Conservation (phyloP, 2,329 filamentous ascomycete species). For the Cladophialophora exuberans region DNA sequence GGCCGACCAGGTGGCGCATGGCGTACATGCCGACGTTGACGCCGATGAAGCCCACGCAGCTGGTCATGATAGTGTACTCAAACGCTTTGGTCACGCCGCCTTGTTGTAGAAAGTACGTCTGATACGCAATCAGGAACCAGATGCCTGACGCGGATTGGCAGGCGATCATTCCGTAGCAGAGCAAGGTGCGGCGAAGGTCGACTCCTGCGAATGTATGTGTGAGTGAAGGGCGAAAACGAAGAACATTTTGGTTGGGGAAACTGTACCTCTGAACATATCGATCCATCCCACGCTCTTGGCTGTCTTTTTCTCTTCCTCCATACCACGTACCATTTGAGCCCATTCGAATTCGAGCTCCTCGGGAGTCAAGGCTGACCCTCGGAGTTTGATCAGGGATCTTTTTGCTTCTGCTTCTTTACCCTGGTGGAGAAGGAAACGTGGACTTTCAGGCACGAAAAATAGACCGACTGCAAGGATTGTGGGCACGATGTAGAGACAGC, state of each 20-base stretch:
- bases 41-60: constrained; percentile 53
- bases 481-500: constrained; percentile 34
- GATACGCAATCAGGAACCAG: constrained; percentile 57
- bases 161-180: constrained; percentile 55
- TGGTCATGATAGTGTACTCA: constrained; percentile 55
- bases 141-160: constrained; percentile 51
- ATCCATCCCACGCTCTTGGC: constrained; percentile 22
- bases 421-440: constrained; percentile 35
- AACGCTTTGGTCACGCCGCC: constrained; percentile 51
- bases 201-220: constrained; percentile 38
- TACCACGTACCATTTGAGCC: constrained; percentile 25
- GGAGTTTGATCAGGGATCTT: constrained; percentile 6
- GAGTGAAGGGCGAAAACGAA: not conserved
- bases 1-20: constrained; percentile 53
- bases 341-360: constrained; percentile 26
- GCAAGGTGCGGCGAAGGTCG: constrained; percentile 53
- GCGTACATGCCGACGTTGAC: constrained; percentile 55
- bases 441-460: constrained; percentile 37
- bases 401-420: constrained; percentile 25
- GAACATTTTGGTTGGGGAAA: not conserved
- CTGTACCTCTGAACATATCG: constrained; percentile 26
- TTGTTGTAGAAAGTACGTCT: constrained; percentile 47
- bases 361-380: constrained; percentile 7
- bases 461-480: constrained; percentile 32
- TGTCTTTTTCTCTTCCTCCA: constrained; percentile 27